Base-by-base conservation (phyloP, 768 basidiomycete species). In the Trametopsis cervina region DNA sequence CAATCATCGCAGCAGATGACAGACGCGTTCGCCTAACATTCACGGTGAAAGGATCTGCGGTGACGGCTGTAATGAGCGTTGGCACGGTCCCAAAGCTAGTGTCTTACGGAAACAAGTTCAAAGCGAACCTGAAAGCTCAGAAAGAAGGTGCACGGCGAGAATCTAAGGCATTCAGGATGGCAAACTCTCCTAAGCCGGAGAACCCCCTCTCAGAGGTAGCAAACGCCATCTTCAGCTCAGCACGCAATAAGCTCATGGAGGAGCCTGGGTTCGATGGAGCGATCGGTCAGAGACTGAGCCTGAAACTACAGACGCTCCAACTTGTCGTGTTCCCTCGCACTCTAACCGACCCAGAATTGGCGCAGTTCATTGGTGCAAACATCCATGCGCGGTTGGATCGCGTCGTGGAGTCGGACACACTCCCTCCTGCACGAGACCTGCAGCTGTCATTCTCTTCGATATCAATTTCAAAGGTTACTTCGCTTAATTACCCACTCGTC, bases 171-270 rank as follows among this genome's bases (percentile, higher is more conserved):
- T 93, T 88, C 72, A 73, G 84, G 20, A 73, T 76, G n/a, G 79
- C 80, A 12, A 77, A 77, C n/a, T 69, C 74, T 4, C 82, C 85
- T 4, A 83, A 78, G 57, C 85, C 85, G 5, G 83, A 83, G 43
- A 90, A 89, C 54, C 82, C 89, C 1, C 69, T 93, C 13, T 88
- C 87, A 1, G 79, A 85, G 11, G 88, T 92, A n/a, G 89, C 90
- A 1, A 80, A 86, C 53, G 86, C 89, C 24, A 87, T 91, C 80
- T 63, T 92, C 33, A 71, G 76, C 46, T 85, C 87, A 0, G 85
- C 89, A 22, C 76, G 80, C 36, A 80, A 69, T 37, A 77, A 80
- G 18, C 77, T 89, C 63, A 82, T 77, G 54, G 87, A 88, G 64
- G 85, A 84, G 49, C 64, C 68, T 7, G 75, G 69, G 1, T 63